Evolutionary conservation across 202 grass and related monocot genomes (phyloP), one percentile per base, ranked within the genome.

Genomic region (Schoenoplectus tabernaemontani): DNA sequence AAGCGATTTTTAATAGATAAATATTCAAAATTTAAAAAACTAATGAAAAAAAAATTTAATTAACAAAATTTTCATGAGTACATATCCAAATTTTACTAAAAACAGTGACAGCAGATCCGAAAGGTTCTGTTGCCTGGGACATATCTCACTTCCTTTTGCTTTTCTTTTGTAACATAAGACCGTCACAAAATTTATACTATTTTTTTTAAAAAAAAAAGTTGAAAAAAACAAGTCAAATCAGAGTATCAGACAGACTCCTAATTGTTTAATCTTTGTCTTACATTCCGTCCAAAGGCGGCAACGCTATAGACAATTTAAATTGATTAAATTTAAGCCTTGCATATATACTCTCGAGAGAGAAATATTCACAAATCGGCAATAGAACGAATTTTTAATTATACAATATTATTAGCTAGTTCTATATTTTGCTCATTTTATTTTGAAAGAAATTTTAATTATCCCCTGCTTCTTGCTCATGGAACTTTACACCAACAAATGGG

Each of bases 221-320:
- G 17, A 16, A 51, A 51, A 1, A 51, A 16, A 22, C 5, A 32
- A 53, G 24, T 51, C 53, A n/a, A n/a, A n/a, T 13, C 13, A 33
- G 53, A 47, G 28, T 74, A 53, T 53, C 10, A 64, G 43, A 58
- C 61, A 9, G 4, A 65, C 5, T 53, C 9, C 36, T n/a, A n/a
- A 47, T 79, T 64, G 11, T 79, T 79, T 79, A 42, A 36, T 36
- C 1, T 51, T 73, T 30, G 8, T 33, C 13, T 51, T 64, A 47
- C 36, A 10, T 36, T 48, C 59, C 59, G 59, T 80, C 78, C 1
- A 47, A 64, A 80, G 24, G 39, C 78, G 59, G 59, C 77, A 80
- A 64, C 32, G 22, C 16, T 39, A 39, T 59, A 1, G 22, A 33
- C 22, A 28, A 44, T 79, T 60, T 33, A 3, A 48, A 11, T 30